Evolutionary conservation across 148 eudicot species (phyloP), one percentile per base, ranked within the genome.

Genomic region (Fagopyrum esculentum): DNA sequence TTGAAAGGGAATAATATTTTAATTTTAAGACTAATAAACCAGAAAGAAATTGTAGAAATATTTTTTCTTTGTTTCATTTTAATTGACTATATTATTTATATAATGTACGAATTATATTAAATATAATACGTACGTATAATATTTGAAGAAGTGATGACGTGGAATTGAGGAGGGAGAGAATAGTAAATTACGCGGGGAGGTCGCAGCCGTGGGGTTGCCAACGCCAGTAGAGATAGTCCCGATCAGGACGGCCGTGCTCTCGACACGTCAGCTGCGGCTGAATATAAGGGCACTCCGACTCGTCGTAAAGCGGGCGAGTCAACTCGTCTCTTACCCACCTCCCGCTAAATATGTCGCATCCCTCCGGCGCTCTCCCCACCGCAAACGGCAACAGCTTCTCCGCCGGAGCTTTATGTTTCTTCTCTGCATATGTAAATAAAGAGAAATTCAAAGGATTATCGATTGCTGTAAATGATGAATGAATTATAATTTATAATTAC

Each of bases 121-220:
- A 30, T 30, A 30, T 30, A 30, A 30, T 30, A 30, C 35, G 35
- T 1, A 30, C 1, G 1, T 30, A n/a, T n/a, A n/a, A n/a, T 35
- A 35, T 35, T 35, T 35, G 40, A 35, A 35, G 40, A 35, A 35
- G 40, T 35, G 40, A 35, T 35, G 40, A 1, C 2, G 40, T 91
- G 91, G 48, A 63, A 8, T 63, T 63, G 0, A 3, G 6, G 3
- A 13, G 16, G 2, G 69, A 29, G 2, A 26, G 13, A 10, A 7
- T 1, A 12, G 1, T 1, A 35, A 63, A 63, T 63, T 77, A 93
- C 98, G 85, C 84, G 47, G 96, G 97, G 70, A 95, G 90, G 78
- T 88, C 84, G 79, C 98, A 95, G 49, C 69, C 77, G 77, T 84
- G 78, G 10, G 98, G 98, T 43, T 92, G 91, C 98, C 98, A 95